phyloP scores from a whole-genome alignment of 352 stramenopile species.

The Globisporangium echinulatum region DNA sequence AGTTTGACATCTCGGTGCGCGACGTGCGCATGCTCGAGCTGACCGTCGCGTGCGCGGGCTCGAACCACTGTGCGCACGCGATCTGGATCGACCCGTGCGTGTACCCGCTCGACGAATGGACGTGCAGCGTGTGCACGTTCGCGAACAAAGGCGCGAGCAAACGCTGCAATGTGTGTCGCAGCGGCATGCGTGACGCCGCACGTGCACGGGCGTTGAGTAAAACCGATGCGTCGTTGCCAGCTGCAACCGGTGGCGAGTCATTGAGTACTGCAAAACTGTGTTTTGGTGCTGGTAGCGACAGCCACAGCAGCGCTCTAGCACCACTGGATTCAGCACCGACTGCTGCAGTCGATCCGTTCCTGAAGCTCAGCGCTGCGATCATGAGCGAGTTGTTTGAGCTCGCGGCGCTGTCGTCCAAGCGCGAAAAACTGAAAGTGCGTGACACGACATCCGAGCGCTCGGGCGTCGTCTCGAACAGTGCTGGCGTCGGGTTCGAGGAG shows the following conservation, averaged over 20 bases:
- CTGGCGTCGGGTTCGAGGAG: slow-evolving; percentile 52
- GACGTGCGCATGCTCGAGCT: slow-evolving; percentile 76
- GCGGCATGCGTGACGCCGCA: slow-evolving; percentile 14
- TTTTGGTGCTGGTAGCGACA: neutral
- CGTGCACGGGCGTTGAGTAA: neutral
- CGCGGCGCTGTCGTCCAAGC: slow-evolving; percentile 4
- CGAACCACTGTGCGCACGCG: slow-evolving; percentile 73
- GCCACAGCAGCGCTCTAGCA: neutral
- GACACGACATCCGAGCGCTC: too few species aligned
- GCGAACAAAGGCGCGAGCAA: slow-evolving; percentile 58
- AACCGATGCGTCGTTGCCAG: neutral
- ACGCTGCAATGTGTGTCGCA: slow-evolving; percentile 44
- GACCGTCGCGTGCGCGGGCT: slow-evolving; percentile 56
- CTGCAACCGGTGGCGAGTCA: neutral
- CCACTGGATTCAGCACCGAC: neutral
- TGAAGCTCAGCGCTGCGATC: slow-evolving; percentile 18
- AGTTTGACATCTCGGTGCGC: slow-evolving; percentile 52
- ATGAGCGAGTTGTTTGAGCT: slow-evolving; percentile 12
- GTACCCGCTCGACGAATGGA: slow-evolving; percentile 64
- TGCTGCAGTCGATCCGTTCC: slow-evolving; percentile 3
- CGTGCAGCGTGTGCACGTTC: slow-evolving; percentile 54
- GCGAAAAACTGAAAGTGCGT: neutral
- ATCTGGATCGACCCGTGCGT: slow-evolving; percentile 78
- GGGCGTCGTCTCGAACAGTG: neutral
- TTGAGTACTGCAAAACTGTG: too few species aligned